phyloP scores from a whole-genome alignment of 371 early-diverging fungal genomes.

The Enterospora canceri region DNA sequence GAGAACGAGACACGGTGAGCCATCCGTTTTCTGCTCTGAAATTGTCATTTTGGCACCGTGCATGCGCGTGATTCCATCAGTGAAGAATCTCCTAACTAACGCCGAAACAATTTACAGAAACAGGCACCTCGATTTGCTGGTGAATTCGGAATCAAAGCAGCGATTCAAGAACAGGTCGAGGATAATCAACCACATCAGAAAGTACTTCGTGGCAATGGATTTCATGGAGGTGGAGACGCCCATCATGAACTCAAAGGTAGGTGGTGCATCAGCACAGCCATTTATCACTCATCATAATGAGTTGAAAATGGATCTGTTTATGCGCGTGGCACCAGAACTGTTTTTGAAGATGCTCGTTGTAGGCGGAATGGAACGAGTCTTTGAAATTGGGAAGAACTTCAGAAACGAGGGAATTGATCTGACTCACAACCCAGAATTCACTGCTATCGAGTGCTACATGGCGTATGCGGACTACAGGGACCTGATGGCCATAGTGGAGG shows the following conservation, averaged over 20 bases:
- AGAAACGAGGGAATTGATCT: slow-evolving; percentile 98
- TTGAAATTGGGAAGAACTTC: slow-evolving; percentile 97
- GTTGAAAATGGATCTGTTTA: slow-evolving; percentile 84
- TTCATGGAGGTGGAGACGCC: slow-evolving; percentile 99
- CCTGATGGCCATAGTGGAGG: slow-evolving; percentile 83
- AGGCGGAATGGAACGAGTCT: slow-evolving; percentile 95
- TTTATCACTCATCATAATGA: slow-evolving; percentile 98
- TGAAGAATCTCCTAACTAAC: slow-evolving; percentile 79
- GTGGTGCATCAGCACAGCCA: slow-evolving; percentile 98
- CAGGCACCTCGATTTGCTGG: slow-evolving; percentile 93
- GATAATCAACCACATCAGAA: slow-evolving; percentile 79
- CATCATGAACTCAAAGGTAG: slow-evolving; percentile 96
- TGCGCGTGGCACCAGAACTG: slow-evolving; percentile 95
- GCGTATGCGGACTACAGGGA: slow-evolving; percentile 95
- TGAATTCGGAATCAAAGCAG: slow-evolving; percentile 81
- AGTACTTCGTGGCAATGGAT: slow-evolving; percentile 74
- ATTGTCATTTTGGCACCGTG: slow-evolving; percentile 79
- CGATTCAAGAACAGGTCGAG: slow-evolving; percentile 77
- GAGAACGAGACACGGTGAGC: slow-evolving; percentile 80
- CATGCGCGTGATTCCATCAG: slow-evolving; percentile 82
- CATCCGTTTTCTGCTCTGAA: slow-evolving; percentile 78
- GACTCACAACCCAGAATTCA: slow-evolving; percentile 99
- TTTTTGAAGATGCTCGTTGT: slow-evolving; percentile 91
- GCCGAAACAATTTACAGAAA: slow-evolving; percentile 88
- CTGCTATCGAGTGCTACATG: slow-evolving; percentile 96